Conservation (phyloP, 495 filamentous ascomycete genomes). For the Xylaria grammica region DNA sequence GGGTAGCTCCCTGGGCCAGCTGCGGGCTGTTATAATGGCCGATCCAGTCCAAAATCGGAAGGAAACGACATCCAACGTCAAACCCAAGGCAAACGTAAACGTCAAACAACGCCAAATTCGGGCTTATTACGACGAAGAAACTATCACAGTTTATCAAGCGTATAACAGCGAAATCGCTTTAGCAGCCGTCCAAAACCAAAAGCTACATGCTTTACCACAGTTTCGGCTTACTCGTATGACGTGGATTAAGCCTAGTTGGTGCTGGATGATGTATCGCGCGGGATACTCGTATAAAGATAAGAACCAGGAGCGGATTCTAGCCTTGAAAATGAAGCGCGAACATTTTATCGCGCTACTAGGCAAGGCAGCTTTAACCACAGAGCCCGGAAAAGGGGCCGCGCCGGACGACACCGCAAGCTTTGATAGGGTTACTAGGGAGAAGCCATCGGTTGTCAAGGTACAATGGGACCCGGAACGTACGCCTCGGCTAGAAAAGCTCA, state of each 20-base stretch:
- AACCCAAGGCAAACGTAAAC: neutral
- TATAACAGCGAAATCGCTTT: constrained; percentile 59
- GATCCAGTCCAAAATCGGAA: too few relatives aligned
- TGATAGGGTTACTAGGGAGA: constrained; percentile 30
- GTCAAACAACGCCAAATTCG: neutral
- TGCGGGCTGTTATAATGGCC: too few relatives aligned
- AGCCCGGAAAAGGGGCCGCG: neutral
- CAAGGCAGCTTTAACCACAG: neutral
- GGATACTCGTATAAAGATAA: constrained; percentile 59
- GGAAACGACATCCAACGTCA: neutral
- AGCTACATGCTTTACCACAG: constrained; percentile 54
- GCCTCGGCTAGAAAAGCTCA: constrained; percentile 45
- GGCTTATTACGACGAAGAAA: constrained; percentile 1
- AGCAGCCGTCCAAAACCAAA: constrained; percentile 57
- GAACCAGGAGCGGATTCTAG: constrained; percentile 59
- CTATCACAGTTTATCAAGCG: constrained; percentile 48
- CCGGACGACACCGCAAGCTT: neutral
- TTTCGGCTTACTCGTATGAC: constrained; percentile 65
- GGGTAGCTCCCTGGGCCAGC: too few relatives aligned
- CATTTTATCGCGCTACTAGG: constrained; percentile 4
- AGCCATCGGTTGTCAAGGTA: constrained; percentile 50
- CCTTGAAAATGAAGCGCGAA: constrained; percentile 50
- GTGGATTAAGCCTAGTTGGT: constrained; percentile 70
- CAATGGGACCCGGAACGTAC: constrained; percentile 69
- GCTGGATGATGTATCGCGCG: constrained; percentile 68